Conservation (phyloP, 306 rosid species). For the Cajanus cajan region DNA sequence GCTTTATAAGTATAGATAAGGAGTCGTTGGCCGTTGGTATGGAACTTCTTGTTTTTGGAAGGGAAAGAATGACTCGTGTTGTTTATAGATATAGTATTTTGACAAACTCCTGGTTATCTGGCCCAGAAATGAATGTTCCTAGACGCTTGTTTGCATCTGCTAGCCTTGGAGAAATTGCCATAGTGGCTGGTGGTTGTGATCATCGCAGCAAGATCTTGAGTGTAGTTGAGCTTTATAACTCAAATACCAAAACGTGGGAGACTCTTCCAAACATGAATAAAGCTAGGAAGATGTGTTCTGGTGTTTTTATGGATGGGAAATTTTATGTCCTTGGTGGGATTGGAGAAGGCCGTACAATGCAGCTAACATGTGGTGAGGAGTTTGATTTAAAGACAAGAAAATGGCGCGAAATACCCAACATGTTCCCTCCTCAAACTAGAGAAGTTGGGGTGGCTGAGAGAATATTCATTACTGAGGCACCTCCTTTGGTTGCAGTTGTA, state of each 20-base stretch:
- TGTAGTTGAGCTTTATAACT: conserved; percentile 74
- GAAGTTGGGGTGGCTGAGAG: conserved; percentile 34
- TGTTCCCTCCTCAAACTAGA: conserved; percentile 51
- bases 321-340: conserved; percentile 74
- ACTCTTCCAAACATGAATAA: conserved; percentile 64
- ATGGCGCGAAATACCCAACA: conserved; percentile 69
- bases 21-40: conserved; percentile 89
- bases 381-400: conserved; percentile 48
- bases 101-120: conserved; percentile 62
- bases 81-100: conserved; percentile 64
- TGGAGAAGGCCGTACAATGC: conserved; percentile 34
- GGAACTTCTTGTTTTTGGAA: conserved; percentile 78
- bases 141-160: conserved; percentile 79
- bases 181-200: conserved; percentile 77
- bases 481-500: conserved; percentile 85
- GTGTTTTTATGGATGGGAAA: conserved; percentile 60
- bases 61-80: conserved; percentile 43
- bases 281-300: conserved; percentile 68
- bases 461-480: conserved; percentile 49
- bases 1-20: conserved; percentile 65
- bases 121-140: conserved; percentile 53
- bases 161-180: conserved; percentile 64
- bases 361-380: conserved; percentile 66
- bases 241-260: conserved; percentile 61
- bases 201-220: conserved; percentile 47